Evolutionary conservation across 805 yeast genomes (phyloP).

Genomic region (Kazachstania taianensis): DNA sequence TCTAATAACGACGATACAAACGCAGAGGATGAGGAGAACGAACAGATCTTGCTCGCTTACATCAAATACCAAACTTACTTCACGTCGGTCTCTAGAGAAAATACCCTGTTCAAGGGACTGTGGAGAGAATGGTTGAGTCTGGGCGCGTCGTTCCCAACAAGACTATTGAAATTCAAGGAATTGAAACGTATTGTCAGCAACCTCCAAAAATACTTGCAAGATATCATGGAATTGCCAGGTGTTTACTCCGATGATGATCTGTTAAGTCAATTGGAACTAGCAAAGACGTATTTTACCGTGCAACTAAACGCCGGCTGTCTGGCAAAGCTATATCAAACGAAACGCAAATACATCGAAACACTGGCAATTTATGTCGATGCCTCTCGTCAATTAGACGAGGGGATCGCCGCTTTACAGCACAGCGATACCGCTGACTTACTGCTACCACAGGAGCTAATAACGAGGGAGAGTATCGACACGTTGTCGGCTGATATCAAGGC

Average conservation of each 20-base stretch:
- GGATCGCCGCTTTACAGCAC: background rate
- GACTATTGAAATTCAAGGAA: slow-evolving; percentile 26
- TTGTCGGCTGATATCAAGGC: slow-evolving; percentile 37
- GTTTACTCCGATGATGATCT: slow-evolving; percentile 77
- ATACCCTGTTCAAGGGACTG: slow-evolving; percentile 35
- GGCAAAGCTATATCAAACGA: slow-evolving; percentile 21
- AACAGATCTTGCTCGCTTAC: slow-evolving; percentile 66
- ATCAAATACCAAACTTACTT: slow-evolving; percentile 58
- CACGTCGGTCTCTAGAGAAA: slow-evolving; percentile 65
- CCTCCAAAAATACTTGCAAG: slow-evolving; percentile 43
- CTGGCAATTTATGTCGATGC: slow-evolving; percentile 24
- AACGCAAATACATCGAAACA: slow-evolving; percentile 23
- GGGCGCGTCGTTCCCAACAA: slow-evolving; percentile 17
- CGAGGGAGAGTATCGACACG: slow-evolving; percentile 36
- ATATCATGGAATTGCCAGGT: slow-evolving; percentile 78
- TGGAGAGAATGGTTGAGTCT: slow-evolving; percentile 20
- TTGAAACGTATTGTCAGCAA: slow-evolving; percentile 30
- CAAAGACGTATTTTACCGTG: slow-evolving; percentile 15
- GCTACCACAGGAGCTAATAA: slow-evolving; percentile 18
- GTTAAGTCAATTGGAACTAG: slow-evolving; percentile 25
- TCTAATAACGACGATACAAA: slow-evolving; percentile 38
- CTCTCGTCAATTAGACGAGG: slow-evolving; percentile 11
- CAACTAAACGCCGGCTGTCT: slow-evolving; percentile 20
- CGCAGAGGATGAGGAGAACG: slow-evolving; percentile 48
- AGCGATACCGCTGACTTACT: background rate